Base-by-base conservation (phyloP, 306 rosid genomes). In the Cucurbita moschata region DNA sequence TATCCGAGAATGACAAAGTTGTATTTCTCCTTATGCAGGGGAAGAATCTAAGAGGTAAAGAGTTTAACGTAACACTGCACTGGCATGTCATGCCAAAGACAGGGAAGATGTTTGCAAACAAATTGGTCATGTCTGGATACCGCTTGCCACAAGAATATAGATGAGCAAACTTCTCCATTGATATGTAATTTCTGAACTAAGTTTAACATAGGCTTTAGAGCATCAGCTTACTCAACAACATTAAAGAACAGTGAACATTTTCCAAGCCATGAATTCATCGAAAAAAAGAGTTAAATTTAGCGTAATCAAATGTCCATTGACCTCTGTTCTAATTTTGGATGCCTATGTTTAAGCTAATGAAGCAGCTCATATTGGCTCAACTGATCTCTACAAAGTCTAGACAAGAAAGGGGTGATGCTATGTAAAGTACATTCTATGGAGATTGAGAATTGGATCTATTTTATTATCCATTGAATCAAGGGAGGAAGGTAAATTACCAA, bases 31-130 rank as follows among this genome's bases (percentile, higher is more conserved):
- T 46, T 79, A 50, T 77, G 49, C 79, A 94, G 99, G 99, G 97
- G 79, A 85, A 79, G 82, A 91, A 91, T 84, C 83, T 91, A 72
- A 88, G 92, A 4, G 92, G 97, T 19, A 91, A 89, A 82, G 96
- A 84, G 37, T 89, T 84, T 78, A 94, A 94, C 89, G 75, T 94
- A 81, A 91, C 99, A 37, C 37, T 94, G 87, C 99, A 94, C 83
- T 94, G 99, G 99, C 99, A 94, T 70, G 91, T 91, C 44, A 94
- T 94, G 99, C 99, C 99, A 62, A 91, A 91, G 88, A 89, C 96
- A 23, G 99, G 99, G 52, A 94, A 91, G 81, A 94, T 91, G 97
- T 83, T 75, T 58, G 96, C 83, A 1, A 83, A 88, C 85, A 91
- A 89, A 83, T 77, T 89, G 54, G 92, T 85, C 69, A 81, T 90